Evolutionary conservation across 2,329 filamentous ascomycete species (phyloP), one percentile per base, ranked within the genome.

Genomic region (Aspergillus sp.): DNA sequence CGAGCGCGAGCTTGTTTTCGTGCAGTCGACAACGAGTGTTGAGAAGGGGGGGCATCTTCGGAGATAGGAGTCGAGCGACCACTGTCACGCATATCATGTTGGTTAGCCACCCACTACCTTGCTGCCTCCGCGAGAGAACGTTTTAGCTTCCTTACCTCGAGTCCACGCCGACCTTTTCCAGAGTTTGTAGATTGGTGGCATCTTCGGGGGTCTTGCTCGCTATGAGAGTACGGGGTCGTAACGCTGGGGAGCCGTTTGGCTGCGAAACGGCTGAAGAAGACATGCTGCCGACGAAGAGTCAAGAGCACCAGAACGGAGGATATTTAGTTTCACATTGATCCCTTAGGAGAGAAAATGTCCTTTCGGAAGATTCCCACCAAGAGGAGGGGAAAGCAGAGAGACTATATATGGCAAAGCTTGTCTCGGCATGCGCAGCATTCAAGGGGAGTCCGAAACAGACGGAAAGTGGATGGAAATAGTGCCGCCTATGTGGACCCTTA

Each of bases 41-140:
- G 87, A 1, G 94, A 98, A 1, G 93, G 94, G n/a, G 91, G 95
- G 11, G 95, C 95, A 83, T 98, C 93, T 68, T 88, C 84, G 56
- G 94, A 87, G 52, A 96, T 78, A 49, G 93, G 92, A 4, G 93
- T 96, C 14, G 91, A 92, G 59, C 86, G 85, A 60, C 92, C 91
- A 77, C 92, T 96, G 39, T 11, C 5, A 42, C 26, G 14, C 18
- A 42, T 20, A 14, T 18, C 59, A 49, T 49, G 46, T 56, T 47
- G 20, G 45, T 18, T 22, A 47, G 26, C 45, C 18, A 47, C n/a
- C 16, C 1, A n/a, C 11, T 14, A 2, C 45, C 18, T 47, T 2
- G 20, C 12, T 16, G 2, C 6, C n/a, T 20, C 12, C 10, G 11
- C 16, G 24, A n/a, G 22, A 11, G 14, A 4, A 42, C 6, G 1